Evolutionary conservation across 73 alveolate species (phyloP), one percentile per base, ranked within the genome.

Genomic region (Paramecium caudatum): DNA sequence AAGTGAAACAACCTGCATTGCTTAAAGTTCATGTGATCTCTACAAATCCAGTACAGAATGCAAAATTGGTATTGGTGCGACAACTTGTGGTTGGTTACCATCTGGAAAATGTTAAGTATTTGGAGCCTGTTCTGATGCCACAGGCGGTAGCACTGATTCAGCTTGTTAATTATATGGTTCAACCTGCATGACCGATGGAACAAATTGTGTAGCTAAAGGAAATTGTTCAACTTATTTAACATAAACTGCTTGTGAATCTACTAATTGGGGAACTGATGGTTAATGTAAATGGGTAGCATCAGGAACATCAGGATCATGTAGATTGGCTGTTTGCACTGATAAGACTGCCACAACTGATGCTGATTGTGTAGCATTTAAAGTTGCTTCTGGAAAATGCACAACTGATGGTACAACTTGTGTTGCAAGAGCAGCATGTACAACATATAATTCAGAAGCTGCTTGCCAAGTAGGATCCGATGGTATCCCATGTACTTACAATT

Each of bases 241-340:
- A 0, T 4, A 16, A 19, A 1, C 68, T 17, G 62, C 88, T 43
- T 74, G 88, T 74, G 62, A 21, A 34, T 74, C 69, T 30, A n/a
- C 5, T 4, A 43, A 74, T 74, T 17, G 25, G 1, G 88, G 88
- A 34, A 74, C 88, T 16, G 88, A 74, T 74, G 88, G 88, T 15
- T 0, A 0, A 0, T 74, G 88, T 17, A 34, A 27, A 16, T 74
- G 65, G 62, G 32, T 43, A 41, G 65, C 68, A 41, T 32, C 68
- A 41, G 65, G 55, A 41, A 68, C 88, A 12, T 5, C 68, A 47
- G n/a, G 25, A 12, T 5, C 88, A 4, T 74, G 88, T 17, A 74
- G 88, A 74, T 74, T 74, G 21, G 43, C 69, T 39, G 88, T 39
- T 39, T 74, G 88, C 19, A 74, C 88, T 21, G 88, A 74, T 74